Conservation (phyloP, 441 rosid species). For the California macrophylla region DNA sequence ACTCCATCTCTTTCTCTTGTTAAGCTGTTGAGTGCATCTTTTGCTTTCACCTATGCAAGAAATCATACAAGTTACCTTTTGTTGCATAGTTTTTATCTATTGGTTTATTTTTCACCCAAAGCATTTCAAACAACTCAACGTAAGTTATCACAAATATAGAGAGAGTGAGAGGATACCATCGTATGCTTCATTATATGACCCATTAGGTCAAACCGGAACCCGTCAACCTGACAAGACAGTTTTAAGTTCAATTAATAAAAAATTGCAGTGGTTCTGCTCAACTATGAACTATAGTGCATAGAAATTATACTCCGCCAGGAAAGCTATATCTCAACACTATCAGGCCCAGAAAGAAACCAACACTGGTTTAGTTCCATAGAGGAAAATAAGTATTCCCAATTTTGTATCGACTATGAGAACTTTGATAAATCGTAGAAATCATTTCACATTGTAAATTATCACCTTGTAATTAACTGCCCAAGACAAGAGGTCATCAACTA, state of each 20-base stretch:
- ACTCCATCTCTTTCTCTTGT: slow-evolving; percentile 69
- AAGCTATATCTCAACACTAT: background rate
- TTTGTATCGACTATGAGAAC: background rate
- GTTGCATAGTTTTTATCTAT: slow-evolving; percentile 7
- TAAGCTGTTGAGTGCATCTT: slow-evolving; percentile 52
- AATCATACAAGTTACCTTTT: slow-evolving; percentile 17
- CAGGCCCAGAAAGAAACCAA: background rate
- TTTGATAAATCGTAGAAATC: background rate
- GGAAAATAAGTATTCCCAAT: background rate
- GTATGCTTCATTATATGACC: slow-evolving; percentile 89
- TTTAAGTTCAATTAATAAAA: slow-evolving; percentile 19
- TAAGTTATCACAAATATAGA: background rate
- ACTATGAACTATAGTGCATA: background rate
- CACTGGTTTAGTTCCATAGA: background rate
- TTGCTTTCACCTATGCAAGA: slow-evolving; percentile 58
- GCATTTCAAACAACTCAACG: background rate
- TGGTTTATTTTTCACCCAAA: background rate
- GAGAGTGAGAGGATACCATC: slow-evolving; percentile 47
- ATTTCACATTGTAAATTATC: slow-evolving; percentile 10
- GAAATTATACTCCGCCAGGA: background rate
- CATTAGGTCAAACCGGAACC: slow-evolving; percentile 94
- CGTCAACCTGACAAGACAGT: slow-evolving; percentile 65
- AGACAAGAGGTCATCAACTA: slow-evolving; percentile 68
- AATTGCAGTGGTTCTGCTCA: slow-evolving; percentile 11
- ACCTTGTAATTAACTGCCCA: slow-evolving; percentile 95